Evolutionary conservation across 352 stramenopile species (phyloP).

Genomic region (Phytophthora idaei): DNA sequence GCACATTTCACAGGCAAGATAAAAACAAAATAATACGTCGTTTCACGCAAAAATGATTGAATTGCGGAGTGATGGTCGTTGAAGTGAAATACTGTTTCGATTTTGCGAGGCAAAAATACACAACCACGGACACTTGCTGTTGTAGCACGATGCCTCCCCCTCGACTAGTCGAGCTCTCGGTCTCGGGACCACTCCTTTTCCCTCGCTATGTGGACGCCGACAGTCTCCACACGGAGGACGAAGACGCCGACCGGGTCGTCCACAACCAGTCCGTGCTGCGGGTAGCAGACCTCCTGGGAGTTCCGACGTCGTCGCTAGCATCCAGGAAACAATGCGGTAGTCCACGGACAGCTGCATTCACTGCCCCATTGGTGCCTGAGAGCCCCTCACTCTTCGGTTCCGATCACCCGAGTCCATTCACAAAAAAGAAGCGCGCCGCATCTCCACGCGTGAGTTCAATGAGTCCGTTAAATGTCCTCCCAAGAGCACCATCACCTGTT

Average conservation of each 20-base stretch:
- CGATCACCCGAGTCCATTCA: conserved; percentile 11
- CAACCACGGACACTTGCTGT: not conserved
- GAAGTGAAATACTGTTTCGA: conserved; percentile 12
- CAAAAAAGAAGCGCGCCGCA: conserved; percentile 13
- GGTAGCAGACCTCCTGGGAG: conserved; percentile 17
- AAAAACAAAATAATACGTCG: too few species aligned
- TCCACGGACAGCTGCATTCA: conserved; percentile 14
- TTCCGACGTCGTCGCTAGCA: not conserved
- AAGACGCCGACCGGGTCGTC: conserved; percentile 13
- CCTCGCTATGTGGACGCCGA: conserved; percentile 36
- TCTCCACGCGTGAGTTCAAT: conserved; percentile 28
- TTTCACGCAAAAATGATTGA: not conserved
- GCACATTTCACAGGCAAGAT: too few species aligned
- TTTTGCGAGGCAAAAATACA: not conserved
- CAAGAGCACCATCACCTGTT: conserved; percentile 40
- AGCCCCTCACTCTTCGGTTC: conserved; percentile 1
- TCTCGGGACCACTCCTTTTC: conserved; percentile 15
- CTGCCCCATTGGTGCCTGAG: not conserved
- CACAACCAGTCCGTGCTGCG: conserved; percentile 23
- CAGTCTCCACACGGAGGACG: conserved; percentile 18
- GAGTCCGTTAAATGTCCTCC: conserved; percentile 18
- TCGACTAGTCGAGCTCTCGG: conserved; percentile 6
- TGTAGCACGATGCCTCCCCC: conserved; percentile 11
- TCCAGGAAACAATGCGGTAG: conserved; percentile 19
- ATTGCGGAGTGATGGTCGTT: conserved; percentile 28